Evolutionary conservation across 2,329 filamentous ascomycete genomes (phyloP).

Genomic region (Aspergillus viridinutans): DNA sequence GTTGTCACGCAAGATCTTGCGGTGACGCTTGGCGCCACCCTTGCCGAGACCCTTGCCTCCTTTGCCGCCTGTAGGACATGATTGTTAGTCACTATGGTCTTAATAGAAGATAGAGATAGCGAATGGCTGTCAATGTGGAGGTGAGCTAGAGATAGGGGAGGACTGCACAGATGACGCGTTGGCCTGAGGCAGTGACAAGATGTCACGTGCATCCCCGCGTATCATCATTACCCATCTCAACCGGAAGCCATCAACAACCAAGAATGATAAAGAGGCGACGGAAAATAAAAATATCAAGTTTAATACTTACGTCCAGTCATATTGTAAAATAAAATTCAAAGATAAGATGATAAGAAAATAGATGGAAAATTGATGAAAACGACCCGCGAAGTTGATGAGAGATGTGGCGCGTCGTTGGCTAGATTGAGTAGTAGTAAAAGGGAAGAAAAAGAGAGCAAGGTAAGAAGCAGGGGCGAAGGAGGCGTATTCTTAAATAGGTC

Average conservation of each 20-base stretch:
- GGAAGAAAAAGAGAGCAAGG: conserved; percentile 15
- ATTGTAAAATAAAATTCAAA: conserved; percentile 15
- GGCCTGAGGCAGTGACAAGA: conserved; percentile 15
- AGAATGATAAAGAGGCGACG: not conserved
- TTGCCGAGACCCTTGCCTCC: conserved; percentile 97
- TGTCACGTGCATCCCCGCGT: conserved; percentile 23
- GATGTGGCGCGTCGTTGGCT: conserved; percentile 17
- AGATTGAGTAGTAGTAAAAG: conserved; percentile 10
- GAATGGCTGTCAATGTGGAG: not conserved
- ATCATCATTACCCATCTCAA: conserved; percentile 9
- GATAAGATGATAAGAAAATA: conserved; percentile 6
- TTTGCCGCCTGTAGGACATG: conserved; percentile 67
- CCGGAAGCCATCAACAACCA: not conserved
- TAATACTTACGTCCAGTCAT: conserved; percentile 42
- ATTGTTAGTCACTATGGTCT: conserved; percentile 11
- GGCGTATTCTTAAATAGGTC: conserved; percentile 29
- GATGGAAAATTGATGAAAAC: conserved; percentile 18
- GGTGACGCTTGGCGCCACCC: conserved; percentile 97
- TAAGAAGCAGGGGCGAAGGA: conserved; percentile 11
- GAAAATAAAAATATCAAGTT: conserved; percentile 2
- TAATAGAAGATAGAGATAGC: not conserved
- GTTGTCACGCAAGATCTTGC: conserved; percentile 99
- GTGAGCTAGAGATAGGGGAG: not conserved
- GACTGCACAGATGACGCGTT: conserved; percentile 6
- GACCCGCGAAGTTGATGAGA: conserved; percentile 6